Conservation (phyloP, 352 stramenopile genomes). For the Plasmopara muralis region DNA sequence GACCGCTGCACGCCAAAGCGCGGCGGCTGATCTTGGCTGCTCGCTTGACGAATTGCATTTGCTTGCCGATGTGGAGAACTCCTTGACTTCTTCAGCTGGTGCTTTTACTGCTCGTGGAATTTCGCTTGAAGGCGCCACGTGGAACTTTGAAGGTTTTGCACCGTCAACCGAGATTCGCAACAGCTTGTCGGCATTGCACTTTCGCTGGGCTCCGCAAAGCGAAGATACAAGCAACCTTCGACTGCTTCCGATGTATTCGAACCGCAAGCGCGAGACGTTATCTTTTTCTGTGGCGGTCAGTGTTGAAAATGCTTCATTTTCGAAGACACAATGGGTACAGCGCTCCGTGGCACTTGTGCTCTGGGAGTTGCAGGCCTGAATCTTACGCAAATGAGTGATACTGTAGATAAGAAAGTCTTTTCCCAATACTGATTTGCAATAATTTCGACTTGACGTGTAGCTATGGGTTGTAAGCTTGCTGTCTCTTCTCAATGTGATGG, state of each 20-base stretch:
- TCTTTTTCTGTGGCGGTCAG: constrained; percentile 80
- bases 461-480: neutral
- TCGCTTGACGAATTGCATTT: constrained; percentile 86
- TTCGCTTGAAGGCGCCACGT: constrained; percentile 77
- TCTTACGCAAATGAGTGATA: neutral
- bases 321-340: constrained; percentile 67
- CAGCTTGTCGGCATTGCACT: constrained; percentile 51
- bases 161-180: constrained; percentile 76
- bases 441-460: constrained; percentile 1
- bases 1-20: constrained; percentile 86
- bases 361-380: constrained; percentile 45
- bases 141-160: constrained; percentile 56
- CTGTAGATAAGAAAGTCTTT: neutral
- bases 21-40: constrained; percentile 68
- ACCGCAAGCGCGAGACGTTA: constrained; percentile 57
- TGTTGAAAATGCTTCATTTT: constrained; percentile 41
- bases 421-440: neutral
- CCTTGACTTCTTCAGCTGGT: constrained; percentile 12
- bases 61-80: constrained; percentile 56
- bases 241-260: constrained; percentile 83
- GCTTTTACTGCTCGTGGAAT: constrained; percentile 69
- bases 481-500: constrained; percentile 1
- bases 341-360: constrained; percentile 75
- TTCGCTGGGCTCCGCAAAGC: constrained; percentile 54
- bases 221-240: constrained; percentile 25